Base-by-base conservation (phyloP, 257 asterid genomes). In the Eustoma russellianum region DNA sequence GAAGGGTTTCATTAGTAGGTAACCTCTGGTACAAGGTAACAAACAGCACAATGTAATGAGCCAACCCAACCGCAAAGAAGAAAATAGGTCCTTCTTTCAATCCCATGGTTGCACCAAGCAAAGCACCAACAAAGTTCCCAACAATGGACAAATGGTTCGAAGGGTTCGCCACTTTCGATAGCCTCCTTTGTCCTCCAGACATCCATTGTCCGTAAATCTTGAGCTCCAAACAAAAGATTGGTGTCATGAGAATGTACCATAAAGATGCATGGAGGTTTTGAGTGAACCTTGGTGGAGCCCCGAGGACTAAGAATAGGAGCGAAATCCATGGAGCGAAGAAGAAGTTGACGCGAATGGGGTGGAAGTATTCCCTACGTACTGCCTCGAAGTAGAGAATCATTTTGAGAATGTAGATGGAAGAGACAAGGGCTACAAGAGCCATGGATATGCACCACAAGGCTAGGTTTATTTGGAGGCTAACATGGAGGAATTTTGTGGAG, bases 131-230 rank as follows among this genome's bases (percentile, higher is more conserved):
- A 33, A 91, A 87, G 17, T 91, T 91, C 34, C 98, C 96, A 0
- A 84, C 93, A 3, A 91, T 55, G 0, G 98, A 63, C 0, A 87
- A 75, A 66, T 91, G 96, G 24, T 87, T 91, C 2, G 94, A 77
- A 0, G 98, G 95, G 62, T 91, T 91, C 4, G 98, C 98, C 60
- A 91, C 96, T 53, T 80, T 87, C 0, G 98, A 91, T 9, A 91
- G 84, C 80, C 94, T 66, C 57, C 94, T 53, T 49, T 82, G 80
- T 6, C 98, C 95, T 1, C 96, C 98, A 0, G 95, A 87, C 94
- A 87, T 87, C 98, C 98, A 91, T 67, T 84, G 95, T 3, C 98
- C 98, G 55, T 91, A 91, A 28, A 91, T 79, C 67, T 91, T 91
- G 17, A 91, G 64, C 83, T 91, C 96, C 10, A 87, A 66, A 43